Evolutionary conservation across 78 protist species (phyloP), one percentile per base, ranked within the genome.

Genomic region (Guillardia theta): DNA sequence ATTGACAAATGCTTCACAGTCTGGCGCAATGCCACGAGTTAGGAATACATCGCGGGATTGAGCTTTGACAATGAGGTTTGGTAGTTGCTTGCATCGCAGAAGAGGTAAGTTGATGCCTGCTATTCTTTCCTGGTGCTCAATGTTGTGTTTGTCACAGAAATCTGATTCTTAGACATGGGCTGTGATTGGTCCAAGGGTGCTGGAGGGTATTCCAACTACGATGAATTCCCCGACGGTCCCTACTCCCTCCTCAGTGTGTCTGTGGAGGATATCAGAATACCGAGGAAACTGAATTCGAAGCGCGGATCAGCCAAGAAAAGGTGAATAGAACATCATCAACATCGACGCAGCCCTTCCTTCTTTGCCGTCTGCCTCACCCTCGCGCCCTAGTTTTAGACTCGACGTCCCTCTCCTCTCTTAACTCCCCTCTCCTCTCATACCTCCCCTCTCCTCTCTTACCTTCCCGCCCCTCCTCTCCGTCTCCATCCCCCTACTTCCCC

Each of bases 101-200:
- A n/a, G n/a, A n/a, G n/a, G n/a, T n/a, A n/a, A n/a, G n/a, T n/a
- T n/a, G n/a, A n/a, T n/a, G n/a, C n/a, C n/a, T n/a, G n/a, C n/a
- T n/a, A n/a, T n/a, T n/a, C n/a, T n/a, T n/a, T n/a, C n/a, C n/a
- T n/a, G n/a, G n/a, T n/a, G n/a, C n/a, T n/a, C n/a, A n/a, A n/a
- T n/a, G n/a, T n/a, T n/a, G n/a, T n/a, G n/a, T n/a, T n/a, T n/a
- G n/a, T n/a, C n/a, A n/a, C n/a, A n/a, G n/a, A n/a, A n/a, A n/a
- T n/a, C n/a, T n/a, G n/a, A n/a, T n/a, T n/a, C n/a, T 58, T 30
- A 58, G 27, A 24, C 70, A 70, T 70, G 83, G 83, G 83, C n/a
- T 70, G 83, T 33, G 83, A 70, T 43, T 70, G 83, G 83, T 70
- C 83, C 83, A 70, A 70, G 83, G 36, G 46, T 15, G 83, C 83